Evolutionary conservation across 352 stramenopile genomes (phyloP).

Genomic region (Lagenidium giganteum): DNA sequence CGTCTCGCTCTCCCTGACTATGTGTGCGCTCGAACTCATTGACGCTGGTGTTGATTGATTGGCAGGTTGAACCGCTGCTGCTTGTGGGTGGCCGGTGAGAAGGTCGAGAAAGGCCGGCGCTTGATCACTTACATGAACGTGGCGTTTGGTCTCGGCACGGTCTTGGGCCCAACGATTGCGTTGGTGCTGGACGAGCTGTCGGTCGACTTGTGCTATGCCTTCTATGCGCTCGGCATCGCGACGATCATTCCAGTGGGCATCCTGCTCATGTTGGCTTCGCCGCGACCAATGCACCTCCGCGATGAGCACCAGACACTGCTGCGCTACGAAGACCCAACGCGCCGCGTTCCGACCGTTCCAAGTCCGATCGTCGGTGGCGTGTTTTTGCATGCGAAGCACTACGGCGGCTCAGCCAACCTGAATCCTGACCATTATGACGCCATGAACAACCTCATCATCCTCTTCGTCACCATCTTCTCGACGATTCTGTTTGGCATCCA

Average conservation of each 20-base stretch:
- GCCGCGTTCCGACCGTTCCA: slow-evolving; percentile 68
- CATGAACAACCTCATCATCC: slow-evolving; percentile 80
- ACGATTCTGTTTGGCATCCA: slow-evolving; percentile 77
- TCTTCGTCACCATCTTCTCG: slow-evolving; percentile 77
- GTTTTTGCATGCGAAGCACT: slow-evolving; percentile 76
- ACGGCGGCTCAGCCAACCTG: slow-evolving; percentile 60
- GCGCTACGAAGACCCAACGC: slow-evolving; percentile 65
- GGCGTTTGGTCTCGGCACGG: slow-evolving; percentile 53
- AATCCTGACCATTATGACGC: slow-evolving; percentile 82
- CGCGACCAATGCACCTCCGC: slow-evolving; percentile 34
- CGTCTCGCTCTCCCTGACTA: background rate
- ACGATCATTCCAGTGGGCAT: slow-evolving; percentile 38
- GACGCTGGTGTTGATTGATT: slow-evolving; percentile 1
- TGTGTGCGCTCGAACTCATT: background rate
- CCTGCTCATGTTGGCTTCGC: slow-evolving; percentile 31
- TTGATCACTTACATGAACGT: slow-evolving; percentile 76
- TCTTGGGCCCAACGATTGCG: slow-evolving; percentile 45
- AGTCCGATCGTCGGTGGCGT: slow-evolving; percentile 79
- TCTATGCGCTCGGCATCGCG: slow-evolving; percentile 44
- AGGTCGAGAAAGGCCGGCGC: slow-evolving; percentile 57
- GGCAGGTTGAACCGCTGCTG: slow-evolving; percentile 59
- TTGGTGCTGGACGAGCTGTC: slow-evolving; percentile 42
- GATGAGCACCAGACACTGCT: slow-evolving; percentile 63
- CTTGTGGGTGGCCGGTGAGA: slow-evolving; percentile 62
- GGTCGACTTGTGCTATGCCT: slow-evolving; percentile 49